Evolutionary conservation across 805 yeast genomes (phyloP).

Genomic region (Cyberlindnera mycetangii): DNA sequence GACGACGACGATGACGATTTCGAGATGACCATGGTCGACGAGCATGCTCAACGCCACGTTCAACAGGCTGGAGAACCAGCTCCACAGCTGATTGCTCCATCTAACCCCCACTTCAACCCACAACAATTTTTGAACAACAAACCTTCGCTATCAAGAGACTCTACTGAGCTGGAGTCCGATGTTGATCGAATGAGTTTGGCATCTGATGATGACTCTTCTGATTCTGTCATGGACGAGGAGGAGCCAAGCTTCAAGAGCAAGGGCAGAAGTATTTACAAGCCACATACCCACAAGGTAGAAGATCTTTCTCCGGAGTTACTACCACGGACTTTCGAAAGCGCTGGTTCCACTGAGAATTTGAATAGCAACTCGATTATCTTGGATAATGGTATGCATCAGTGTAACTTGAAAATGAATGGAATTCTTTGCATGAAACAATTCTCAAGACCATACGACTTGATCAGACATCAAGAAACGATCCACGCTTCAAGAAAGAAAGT

Average conservation of each 20-base stretch:
- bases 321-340: constrained; percentile 1
- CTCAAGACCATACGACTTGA: constrained; percentile 91
- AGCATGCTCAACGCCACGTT: neutral
- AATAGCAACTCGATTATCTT: constrained; percentile 3
- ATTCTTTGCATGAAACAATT: constrained; percentile 72
- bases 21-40: constrained; percentile 12
- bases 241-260: constrained; percentile 11
- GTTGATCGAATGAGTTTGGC: constrained; percentile 42
- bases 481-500: constrained; percentile 86
- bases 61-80: constrained; percentile 1
- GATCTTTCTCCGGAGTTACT: neutral
- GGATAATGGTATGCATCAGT: constrained; percentile 38
- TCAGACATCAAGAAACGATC: constrained; percentile 94
- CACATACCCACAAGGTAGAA: neutral
- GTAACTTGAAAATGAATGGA: constrained; percentile 59
- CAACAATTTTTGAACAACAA: constrained; percentile 5
- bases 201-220: constrained; percentile 33
- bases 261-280: constrained; percentile 3
- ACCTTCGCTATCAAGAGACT: constrained; percentile 16
- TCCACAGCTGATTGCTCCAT: constrained; percentile 12
- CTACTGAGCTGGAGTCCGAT: constrained; percentile 37
- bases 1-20: constrained; percentile 25
- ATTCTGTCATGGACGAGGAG: constrained; percentile 24
- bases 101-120: constrained; percentile 5
- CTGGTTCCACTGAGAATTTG: neutral